Base-by-base conservation (phyloP, 2,329 filamentous ascomycete species). In the Microsporum canis region DNA sequence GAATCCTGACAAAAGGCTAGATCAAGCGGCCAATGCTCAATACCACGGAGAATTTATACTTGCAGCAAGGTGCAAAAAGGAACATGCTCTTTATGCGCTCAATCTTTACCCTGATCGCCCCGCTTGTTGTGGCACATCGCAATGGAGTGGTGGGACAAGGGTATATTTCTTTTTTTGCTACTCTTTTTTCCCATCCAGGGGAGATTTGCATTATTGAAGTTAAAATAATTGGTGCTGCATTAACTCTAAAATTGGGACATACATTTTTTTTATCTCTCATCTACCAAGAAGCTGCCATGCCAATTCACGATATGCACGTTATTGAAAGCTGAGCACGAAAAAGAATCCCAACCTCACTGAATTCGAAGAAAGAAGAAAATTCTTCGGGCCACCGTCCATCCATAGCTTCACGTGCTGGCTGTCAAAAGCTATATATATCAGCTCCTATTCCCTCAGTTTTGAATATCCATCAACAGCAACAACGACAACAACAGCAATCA, bases 151-250 rank as follows among this genome's bases (percentile, higher is more conserved):
- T 53, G 29, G 10, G 49, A 53, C 49, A 33, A 33, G 49, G 49
- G 27, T 53, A 47, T 53, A 53, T 53, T 53, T 53, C 49, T 53
- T 53, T 49, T 49, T 53, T 53, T 47, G 10, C 43, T 8, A 47
- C 10, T 53, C 27, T n/a, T 34, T 53, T 31, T 53, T 53, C 33
- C 2, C 47, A 53, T 34, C 27, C 49, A 53, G 31, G 49, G 49
- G 49, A 34, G 49, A 53, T 53, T 53, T 53, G 31, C 49, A 53
- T 53, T 53, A 53, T 53, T 53, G 49, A 53, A 53, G 27, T 53
- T 34, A 53, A 53, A 53, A 53, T 33, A 31, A 53, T 47, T 12
- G 43, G 27, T 33, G 31, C 49, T 53, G 49, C 29, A 31, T 33
- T 53, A 53, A 34, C 49, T 53, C 49, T 34, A 53, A 53, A 31